Conservation (phyloP, 441 rosid species). For the Erysimum cheiri region DNA sequence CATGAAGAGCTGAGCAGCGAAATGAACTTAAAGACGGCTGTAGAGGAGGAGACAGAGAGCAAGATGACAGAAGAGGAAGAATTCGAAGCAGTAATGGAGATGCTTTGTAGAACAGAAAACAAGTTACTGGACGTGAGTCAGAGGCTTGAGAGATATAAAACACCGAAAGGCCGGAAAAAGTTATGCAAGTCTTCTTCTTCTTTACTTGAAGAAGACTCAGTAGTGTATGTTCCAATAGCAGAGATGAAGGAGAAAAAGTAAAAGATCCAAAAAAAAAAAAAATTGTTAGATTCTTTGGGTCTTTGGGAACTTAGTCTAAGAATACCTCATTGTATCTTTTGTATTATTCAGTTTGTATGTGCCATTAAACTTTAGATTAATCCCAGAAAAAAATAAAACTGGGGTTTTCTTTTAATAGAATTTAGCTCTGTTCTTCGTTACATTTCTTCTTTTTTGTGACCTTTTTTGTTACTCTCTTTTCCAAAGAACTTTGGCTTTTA, state of each 20-base stretch:
- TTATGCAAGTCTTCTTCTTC: conserved; percentile 50
- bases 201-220: conserved; percentile 48
- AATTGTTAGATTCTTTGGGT: conserved; percentile 37
- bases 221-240: conserved; percentile 77
- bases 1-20: conserved; percentile 25
- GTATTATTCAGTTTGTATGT: conserved; percentile 15
- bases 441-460: not conserved
- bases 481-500: not conserved
- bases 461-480: not conserved
- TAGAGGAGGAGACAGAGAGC: conserved; percentile 44
- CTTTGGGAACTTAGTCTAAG: conserved; percentile 25
- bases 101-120: conserved; percentile 60
- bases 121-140: conserved; percentile 63
- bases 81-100: conserved; percentile 72
- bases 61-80: conserved; percentile 45
- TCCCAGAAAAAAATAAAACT: not conserved
- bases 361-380: conserved; percentile 4
- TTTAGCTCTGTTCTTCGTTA: not conserved
- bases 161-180: conserved; percentile 45
- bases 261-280: not conserved
- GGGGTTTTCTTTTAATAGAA: conserved; percentile 6
- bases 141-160: conserved; percentile 50
- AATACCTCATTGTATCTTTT: conserved; percentile 29
- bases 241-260: conserved; percentile 65
- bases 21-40: conserved; percentile 11